Conservation (phyloP, 345 rosid genomes). For the Brassica juncea region DNA sequence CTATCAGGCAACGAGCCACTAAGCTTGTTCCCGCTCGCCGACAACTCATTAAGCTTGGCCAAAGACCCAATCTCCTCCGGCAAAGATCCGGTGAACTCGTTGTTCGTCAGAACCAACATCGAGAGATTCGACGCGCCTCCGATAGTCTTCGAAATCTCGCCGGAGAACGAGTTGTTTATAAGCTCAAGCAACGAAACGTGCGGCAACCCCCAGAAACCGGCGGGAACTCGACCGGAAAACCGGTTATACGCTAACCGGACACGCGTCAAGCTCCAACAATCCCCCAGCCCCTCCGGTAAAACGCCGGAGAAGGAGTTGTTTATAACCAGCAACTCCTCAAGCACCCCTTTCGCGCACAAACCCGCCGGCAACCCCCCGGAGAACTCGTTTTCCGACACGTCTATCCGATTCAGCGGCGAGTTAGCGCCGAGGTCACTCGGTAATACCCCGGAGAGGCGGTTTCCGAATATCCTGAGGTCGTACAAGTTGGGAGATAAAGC, state of each 20-base stretch:
- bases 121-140: constrained; percentile 72
- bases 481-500: constrained; percentile 67
- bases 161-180: constrained; percentile 61
- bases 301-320: constrained; percentile 68
- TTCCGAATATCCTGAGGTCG: constrained; percentile 79
- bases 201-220: constrained; percentile 91
- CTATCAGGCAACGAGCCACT: constrained; percentile 68
- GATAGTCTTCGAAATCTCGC: constrained; percentile 57
- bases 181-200: constrained; percentile 74
- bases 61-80: constrained; percentile 76
- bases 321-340: constrained; percentile 74
- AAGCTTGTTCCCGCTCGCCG: constrained; percentile 62
- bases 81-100: constrained; percentile 64
- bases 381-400: constrained; percentile 70
- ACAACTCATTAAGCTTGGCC: constrained; percentile 52
- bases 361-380: constrained; percentile 62
- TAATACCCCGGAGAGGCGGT: constrained; percentile 62
- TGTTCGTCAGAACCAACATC: constrained; percentile 56
- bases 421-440: constrained; percentile 72
- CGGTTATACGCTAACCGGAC: constrained; percentile 68
- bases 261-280: constrained; percentile 70
- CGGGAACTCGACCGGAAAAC: constrained; percentile 73
- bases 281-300: constrained; percentile 59
- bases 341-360: constrained; percentile 62
- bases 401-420: constrained; percentile 77